phyloP scores from a whole-genome alignment of 1,284 basidiomycete species.

The Cryptococcus depauperatus region DNA sequence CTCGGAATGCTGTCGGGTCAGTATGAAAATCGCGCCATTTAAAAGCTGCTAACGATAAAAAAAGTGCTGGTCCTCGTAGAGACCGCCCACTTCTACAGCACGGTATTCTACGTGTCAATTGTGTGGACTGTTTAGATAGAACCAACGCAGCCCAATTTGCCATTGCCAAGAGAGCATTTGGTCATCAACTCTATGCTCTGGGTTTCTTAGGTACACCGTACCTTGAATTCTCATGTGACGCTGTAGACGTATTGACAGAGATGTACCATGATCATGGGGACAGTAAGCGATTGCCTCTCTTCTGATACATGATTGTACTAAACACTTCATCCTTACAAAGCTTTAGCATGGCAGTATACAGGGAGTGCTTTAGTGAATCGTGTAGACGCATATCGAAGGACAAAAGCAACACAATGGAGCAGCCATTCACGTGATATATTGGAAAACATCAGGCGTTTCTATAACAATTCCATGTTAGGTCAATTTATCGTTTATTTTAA shows the following conservation, averaged over 20 bases:
- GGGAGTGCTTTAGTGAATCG: constrained; percentile 94
- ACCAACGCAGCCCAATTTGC: constrained; percentile 98
- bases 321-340: too few species aligned
- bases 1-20: constrained; percentile 30
- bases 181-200: constrained; percentile 90
- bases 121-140: constrained; percentile 92
- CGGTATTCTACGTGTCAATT: constrained; percentile 83
- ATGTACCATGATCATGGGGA: constrained; percentile 99
- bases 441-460: constrained; percentile 87
- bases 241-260: constrained; percentile 93
- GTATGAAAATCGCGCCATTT: constrained; percentile 1
- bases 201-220: constrained; percentile 78
- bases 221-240: constrained; percentile 87
- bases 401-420: constrained; percentile 80
- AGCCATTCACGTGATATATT: constrained; percentile 96
- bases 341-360: constrained; percentile 92
- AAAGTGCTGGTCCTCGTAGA: constrained; percentile 51
- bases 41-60: background rate
- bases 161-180: constrained; percentile 89
- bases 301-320: background rate
- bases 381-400: constrained; percentile 91
- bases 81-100: constrained; percentile 73
- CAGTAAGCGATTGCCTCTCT: constrained; percentile 51
- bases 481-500: constrained; percentile 2
- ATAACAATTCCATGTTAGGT: constrained; percentile 89